Evolutionary conservation across 768 basidiomycete species (phyloP).

Genomic region (Boletus pseudopeckii): DNA sequence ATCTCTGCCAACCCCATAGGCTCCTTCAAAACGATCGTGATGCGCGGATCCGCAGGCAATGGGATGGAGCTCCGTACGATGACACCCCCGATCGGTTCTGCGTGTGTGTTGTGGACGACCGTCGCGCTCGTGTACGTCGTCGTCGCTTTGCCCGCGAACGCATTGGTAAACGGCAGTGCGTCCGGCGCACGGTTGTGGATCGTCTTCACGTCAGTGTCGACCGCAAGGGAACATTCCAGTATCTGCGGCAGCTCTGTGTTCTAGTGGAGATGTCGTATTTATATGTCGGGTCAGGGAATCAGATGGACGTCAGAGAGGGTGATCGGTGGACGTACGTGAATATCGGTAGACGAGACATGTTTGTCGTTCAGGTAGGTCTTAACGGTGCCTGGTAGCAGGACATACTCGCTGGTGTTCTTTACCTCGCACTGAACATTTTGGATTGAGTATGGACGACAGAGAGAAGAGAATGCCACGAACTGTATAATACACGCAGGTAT

Average conservation of each 20-base stretch:
- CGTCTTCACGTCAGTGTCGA: slow-evolving; percentile 15
- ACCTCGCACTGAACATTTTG: slow-evolving; percentile 18
- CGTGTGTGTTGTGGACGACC: slow-evolving; percentile 16
- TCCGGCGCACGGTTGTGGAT: slow-evolving; percentile 12
- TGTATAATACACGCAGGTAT: slow-evolving; percentile 20
- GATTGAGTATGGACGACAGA: background rate
- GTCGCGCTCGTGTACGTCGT: slow-evolving; percentile 19
- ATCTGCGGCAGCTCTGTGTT: slow-evolving; percentile 13
- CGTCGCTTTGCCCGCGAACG: slow-evolving; percentile 6
- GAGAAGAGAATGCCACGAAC: background rate
- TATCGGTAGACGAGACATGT: slow-evolving; percentile 24
- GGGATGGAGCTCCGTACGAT: slow-evolving; percentile 29
- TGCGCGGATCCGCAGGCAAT: slow-evolving; percentile 23
- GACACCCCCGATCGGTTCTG: slow-evolving; percentile 5
- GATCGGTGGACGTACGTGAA: slow-evolving; percentile 14
- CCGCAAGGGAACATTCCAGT: slow-evolving; percentile 19
- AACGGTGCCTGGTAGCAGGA: slow-evolving; percentile 27
- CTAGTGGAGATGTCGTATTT: background rate
- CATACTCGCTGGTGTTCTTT: slow-evolving; percentile 24
- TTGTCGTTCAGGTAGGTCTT: slow-evolving; percentile 29
- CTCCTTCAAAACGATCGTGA: slow-evolving; percentile 28
- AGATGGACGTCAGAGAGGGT: background rate
- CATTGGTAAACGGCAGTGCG: slow-evolving; percentile 4
- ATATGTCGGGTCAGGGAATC: background rate
- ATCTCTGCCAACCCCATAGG: slow-evolving; percentile 24